Conservation (phyloP, 2,329 filamentous ascomycete genomes). For the Microcyclospora pomicola region DNA sequence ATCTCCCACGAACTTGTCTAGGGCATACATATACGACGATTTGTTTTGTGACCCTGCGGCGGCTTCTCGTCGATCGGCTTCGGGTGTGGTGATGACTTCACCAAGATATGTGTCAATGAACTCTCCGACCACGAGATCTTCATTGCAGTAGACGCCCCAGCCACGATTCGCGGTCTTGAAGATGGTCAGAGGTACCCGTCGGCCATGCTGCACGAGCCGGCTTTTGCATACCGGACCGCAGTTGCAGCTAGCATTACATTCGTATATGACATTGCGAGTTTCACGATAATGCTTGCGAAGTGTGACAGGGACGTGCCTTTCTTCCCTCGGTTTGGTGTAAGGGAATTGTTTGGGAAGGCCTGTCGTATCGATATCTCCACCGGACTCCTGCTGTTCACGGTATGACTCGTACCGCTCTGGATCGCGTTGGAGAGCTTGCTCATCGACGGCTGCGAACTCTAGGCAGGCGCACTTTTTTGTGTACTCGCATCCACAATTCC, state of each 20-base stretch:
- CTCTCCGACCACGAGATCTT: slow-evolving; percentile 54
- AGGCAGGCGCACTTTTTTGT: slow-evolving; percentile 51
- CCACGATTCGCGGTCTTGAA: slow-evolving; percentile 63
- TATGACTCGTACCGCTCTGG: slow-evolving; percentile 8
- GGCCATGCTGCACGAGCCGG: slow-evolving; percentile 60
- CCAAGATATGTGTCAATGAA: slow-evolving; percentile 72
- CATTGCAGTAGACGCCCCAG: slow-evolving; percentile 58
- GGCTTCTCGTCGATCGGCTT: slow-evolving; percentile 52
- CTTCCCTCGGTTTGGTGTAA: slow-evolving; percentile 34
- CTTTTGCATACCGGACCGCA: slow-evolving; percentile 57
- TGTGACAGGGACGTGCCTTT: slow-evolving; percentile 4
- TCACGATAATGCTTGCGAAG: slow-evolving; percentile 30
- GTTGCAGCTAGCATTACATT: slow-evolving; percentile 59
- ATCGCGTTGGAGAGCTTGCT: slow-evolving; percentile 21
- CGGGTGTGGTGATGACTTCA: slow-evolving; percentile 34
- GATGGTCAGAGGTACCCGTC: slow-evolving; percentile 58
- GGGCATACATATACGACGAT: slow-evolving; percentile 63
- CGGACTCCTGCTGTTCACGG: slow-evolving; percentile 10
- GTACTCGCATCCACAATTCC: slow-evolving; percentile 47
- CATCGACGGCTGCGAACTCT: slow-evolving; percentile 42
- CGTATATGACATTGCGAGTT: slow-evolving; percentile 49
- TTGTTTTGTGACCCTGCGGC: slow-evolving; percentile 48
- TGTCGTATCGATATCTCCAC: slow-evolving; percentile 17
- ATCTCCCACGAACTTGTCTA: slow-evolving; percentile 56
- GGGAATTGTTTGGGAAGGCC: slow-evolving; percentile 43